A percentile compares a stretch with the other conserved stretches of the same genome.
These are phyloP conservation scores for Pharus latifolius DNA, from an alignment of 176 grass and related monocot genomes.

Conservation along the genomic window DNA sequence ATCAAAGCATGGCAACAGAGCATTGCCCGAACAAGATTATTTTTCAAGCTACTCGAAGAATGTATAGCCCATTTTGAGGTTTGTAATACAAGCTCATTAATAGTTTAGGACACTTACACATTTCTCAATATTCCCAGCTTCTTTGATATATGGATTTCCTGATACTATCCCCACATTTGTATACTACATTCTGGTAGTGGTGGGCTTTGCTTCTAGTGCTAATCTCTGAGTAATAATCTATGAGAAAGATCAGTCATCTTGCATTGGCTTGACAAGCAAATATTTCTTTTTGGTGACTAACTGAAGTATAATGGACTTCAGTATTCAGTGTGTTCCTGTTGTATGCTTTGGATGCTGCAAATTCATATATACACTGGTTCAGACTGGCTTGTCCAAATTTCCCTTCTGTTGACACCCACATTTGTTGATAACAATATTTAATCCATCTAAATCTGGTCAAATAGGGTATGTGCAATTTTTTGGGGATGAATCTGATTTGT, in stretches of 20 bases:
- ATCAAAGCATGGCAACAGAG: conserved; percentile 98
- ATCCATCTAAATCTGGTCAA: neutral
- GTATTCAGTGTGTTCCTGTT: neutral
- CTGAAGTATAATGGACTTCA: neutral
- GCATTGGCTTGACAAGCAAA: neutral
- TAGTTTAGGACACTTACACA: neutral
- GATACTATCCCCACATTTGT: neutral
- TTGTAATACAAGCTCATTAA: conserved; percentile 14
- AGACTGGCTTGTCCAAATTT: too few species aligned
- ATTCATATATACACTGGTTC: too few species aligned
- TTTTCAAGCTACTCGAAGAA: conserved; percentile 99
- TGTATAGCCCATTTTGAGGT: conserved; percentile 96
- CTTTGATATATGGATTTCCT: neutral
- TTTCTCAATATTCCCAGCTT: conserved; percentile 7
- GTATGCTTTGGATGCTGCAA: neutral
- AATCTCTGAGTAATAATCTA: neutral
- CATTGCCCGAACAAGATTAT: conserved; percentile 92
- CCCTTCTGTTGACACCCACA: too few species aligned
- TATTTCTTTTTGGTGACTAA: neutral
- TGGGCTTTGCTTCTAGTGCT: neutral
- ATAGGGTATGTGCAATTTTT: neutral
- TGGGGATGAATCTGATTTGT: neutral
- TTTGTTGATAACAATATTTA: neutral
- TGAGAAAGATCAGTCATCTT: too few species aligned
- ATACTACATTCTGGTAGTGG: neutral